These are phyloP conservation scores for Lactarius tabidus DNA, from an alignment of 768 basidiomycete species.

Conservation along the genomic window DNA sequence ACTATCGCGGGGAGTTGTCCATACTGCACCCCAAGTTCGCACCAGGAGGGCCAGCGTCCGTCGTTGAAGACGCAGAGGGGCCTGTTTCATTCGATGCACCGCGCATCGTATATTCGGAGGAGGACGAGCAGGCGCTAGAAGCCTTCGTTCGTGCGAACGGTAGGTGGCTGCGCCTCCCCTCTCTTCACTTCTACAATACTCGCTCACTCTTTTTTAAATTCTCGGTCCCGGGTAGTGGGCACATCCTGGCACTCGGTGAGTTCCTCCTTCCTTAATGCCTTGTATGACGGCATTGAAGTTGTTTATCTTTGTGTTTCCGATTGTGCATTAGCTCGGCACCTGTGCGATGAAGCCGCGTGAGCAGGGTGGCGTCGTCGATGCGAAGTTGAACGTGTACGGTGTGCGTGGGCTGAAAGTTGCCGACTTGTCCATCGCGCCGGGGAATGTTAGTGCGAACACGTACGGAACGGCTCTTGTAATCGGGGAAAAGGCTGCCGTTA, in stretches of 20 bases:
- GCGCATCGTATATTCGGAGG: slow-evolving; percentile 33
- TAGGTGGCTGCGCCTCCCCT: neutral
- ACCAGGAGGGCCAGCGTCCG: slow-evolving; percentile 29
- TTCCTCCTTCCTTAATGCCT: neutral
- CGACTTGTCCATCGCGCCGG: slow-evolving; percentile 39
- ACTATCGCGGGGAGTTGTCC: slow-evolving; percentile 35
- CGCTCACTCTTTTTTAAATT: neutral
- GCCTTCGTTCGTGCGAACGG: slow-evolving; percentile 27
- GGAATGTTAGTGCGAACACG: slow-evolving; percentile 40
- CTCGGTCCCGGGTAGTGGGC: neutral
- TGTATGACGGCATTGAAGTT: no score
- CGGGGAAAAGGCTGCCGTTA: slow-evolving; percentile 56
- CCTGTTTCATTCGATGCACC: slow-evolving; percentile 31
- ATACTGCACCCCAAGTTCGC: slow-evolving; percentile 34
- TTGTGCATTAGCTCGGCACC: no score
- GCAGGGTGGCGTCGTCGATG: slow-evolving; percentile 56
- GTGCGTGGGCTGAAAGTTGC: slow-evolving; percentile 52
- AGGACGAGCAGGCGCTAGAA: slow-evolving; percentile 38
- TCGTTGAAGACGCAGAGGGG: slow-evolving; percentile 13
- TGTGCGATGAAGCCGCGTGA: slow-evolving; percentile 47
- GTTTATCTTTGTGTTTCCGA: no score
- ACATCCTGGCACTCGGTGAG: slow-evolving; percentile 21
- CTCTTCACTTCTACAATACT: neutral
- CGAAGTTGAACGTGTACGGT: slow-evolving; percentile 53
- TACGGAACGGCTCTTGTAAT: slow-evolving; percentile 41